These are phyloP conservation scores for Acer negundo DNA, from an alignment of 345 rosid genomes.

Conservation along the genomic window DNA sequence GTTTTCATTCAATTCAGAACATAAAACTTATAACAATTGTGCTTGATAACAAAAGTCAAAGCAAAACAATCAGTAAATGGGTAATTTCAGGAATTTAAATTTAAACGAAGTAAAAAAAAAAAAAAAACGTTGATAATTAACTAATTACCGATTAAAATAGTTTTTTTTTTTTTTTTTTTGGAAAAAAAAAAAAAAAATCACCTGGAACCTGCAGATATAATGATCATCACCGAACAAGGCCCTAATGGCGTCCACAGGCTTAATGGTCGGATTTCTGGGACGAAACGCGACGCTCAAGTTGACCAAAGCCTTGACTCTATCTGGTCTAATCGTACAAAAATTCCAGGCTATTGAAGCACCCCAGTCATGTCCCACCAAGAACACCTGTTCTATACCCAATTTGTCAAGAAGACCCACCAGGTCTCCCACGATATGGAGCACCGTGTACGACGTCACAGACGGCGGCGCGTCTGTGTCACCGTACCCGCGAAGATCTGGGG, in stretches of 20 bases:
- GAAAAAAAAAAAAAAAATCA: too few relatives aligned
- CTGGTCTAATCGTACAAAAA: slow-evolving; percentile 63
- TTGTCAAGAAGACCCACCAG: slow-evolving; percentile 50
- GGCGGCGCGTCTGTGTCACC: slow-evolving; percentile 72
- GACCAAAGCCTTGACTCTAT: slow-evolving; percentile 66
- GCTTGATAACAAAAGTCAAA: too few relatives aligned
- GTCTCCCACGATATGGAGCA: slow-evolving; percentile 55
- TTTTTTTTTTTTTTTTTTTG: too few relatives aligned
- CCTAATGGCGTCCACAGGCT: slow-evolving; percentile 43
- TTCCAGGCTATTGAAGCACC: slow-evolving; percentile 71
- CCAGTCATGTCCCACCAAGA: slow-evolving; percentile 83
- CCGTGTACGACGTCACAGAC: slow-evolving; percentile 40
- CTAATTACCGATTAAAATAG: too few relatives aligned
- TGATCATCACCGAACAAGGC: slow-evolving; percentile 63
- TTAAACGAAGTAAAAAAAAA: too few relatives aligned
- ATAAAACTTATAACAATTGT: too few relatives aligned
- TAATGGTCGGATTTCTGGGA: slow-evolving; percentile 51
- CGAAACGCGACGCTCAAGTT: slow-evolving; percentile 48
- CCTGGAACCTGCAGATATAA: slow-evolving; percentile 84
- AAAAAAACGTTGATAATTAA: too few relatives aligned
- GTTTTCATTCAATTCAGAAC: too few relatives aligned
- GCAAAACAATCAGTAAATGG: too few relatives aligned
- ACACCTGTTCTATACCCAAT: slow-evolving; percentile 46
- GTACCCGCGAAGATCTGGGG: slow-evolving; percentile 79
- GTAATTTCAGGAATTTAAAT: too few relatives aligned